These are phyloP conservation scores for Macrocybe gigantea DNA, from an alignment of 768 basidiomycete genomes.

Conservation along the genomic window DNA sequence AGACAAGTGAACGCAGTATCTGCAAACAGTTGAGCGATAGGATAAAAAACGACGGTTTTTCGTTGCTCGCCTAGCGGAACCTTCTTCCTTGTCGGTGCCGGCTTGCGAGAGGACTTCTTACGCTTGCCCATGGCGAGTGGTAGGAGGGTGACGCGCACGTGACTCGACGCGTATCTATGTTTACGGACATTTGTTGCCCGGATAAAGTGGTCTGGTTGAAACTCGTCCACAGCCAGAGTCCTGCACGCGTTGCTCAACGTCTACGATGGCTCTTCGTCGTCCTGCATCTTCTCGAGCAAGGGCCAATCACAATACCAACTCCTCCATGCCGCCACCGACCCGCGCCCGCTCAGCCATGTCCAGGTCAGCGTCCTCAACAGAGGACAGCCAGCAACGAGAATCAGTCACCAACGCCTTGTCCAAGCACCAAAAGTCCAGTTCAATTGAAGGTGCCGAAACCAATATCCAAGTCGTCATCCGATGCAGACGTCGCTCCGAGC, in stretches of 20 bases:
- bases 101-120: constrained; percentile 85
- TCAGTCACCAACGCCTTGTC: no score
- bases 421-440: background rate
- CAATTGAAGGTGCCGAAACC: constrained; percentile 51
- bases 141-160: constrained; percentile 22
- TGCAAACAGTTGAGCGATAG: constrained; percentile 20
- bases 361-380: constrained; percentile 31
- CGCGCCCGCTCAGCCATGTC: constrained; percentile 47
- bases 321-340: constrained; percentile 26
- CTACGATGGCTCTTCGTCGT: constrained; percentile 60
- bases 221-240: background rate
- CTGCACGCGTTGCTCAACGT: background rate
- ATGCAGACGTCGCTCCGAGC: constrained; percentile 79
- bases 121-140: constrained; percentile 70
- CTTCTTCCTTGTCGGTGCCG: constrained; percentile 58
- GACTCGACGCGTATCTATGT: constrained; percentile 19
- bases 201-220: constrained; percentile 8
- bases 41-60: background rate
- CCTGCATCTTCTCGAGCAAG: constrained; percentile 45
- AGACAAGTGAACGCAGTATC: constrained; percentile 83
- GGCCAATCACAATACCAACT: constrained; percentile 19
- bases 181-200: constrained; percentile 9
- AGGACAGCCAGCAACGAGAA: constrained; percentile 6
- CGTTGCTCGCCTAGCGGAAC: constrained; percentile 62
- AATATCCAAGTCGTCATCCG: constrained; percentile 94